Conservation (phyloP, 805 yeast genomes). For the Wickerhamomyces bovis region DNA sequence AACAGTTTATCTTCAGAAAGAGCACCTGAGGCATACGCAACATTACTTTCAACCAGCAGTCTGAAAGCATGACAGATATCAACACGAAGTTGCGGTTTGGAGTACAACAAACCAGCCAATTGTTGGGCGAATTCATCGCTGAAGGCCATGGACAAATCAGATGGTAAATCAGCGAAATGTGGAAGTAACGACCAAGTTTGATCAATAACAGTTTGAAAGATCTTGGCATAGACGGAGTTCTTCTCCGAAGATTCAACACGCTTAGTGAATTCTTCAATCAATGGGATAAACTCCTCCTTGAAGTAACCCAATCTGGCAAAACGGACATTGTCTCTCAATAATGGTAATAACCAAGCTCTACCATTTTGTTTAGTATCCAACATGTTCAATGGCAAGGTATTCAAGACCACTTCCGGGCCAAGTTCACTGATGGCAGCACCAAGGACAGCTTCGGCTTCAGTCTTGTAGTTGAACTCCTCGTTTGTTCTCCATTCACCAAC, state of each 20-base stretch:
- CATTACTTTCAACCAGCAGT: slow-evolving; percentile 70
- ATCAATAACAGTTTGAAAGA: slow-evolving; percentile 78
- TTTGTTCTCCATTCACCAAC: slow-evolving; percentile 85
- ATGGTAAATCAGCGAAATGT: slow-evolving; percentile 81
- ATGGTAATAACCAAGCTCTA: slow-evolving; percentile 91
- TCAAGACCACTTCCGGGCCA: slow-evolving; percentile 82
- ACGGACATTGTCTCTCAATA: slow-evolving; percentile 79
- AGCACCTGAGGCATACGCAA: slow-evolving; percentile 56
- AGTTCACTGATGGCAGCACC: slow-evolving; percentile 71
- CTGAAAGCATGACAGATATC: slow-evolving; percentile 80
- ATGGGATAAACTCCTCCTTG: slow-evolving; percentile 59
- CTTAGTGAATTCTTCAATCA: slow-evolving; percentile 46
- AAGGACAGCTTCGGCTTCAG: slow-evolving; percentile 75
- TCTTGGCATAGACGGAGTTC: slow-evolving; percentile 64
- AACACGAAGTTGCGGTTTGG: slow-evolving; percentile 68
- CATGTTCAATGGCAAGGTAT: slow-evolving; percentile 74
- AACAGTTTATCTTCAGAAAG: slow-evolving; percentile 49
- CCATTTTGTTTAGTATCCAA: slow-evolving; percentile 55
- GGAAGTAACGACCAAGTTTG: slow-evolving; percentile 93
- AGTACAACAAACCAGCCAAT: slow-evolving; percentile 68
- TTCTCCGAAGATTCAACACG: slow-evolving; percentile 40
- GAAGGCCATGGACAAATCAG: slow-evolving; percentile 60
- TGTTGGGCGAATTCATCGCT: slow-evolving; percentile 72
- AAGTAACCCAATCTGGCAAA: slow-evolving; percentile 64
- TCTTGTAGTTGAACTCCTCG: slow-evolving; percentile 59